Conservation (phyloP, 345 rosid species). For the Hypericum perforatum region DNA sequence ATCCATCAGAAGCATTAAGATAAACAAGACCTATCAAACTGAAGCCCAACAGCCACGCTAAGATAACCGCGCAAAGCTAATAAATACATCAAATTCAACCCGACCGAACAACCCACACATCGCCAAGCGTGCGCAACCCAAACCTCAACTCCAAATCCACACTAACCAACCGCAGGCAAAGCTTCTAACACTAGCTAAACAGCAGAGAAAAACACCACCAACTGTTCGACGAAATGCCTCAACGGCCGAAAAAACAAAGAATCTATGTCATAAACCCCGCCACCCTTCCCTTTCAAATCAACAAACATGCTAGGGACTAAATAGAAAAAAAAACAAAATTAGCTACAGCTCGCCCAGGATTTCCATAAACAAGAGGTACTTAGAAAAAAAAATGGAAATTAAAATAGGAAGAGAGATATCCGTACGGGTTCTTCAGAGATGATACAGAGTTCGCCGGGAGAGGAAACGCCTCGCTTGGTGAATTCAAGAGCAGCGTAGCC, state of each 20-base stretch:
- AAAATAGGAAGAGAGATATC: conserved; percentile 1
- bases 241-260: background rate
- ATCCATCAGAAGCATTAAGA: background rate
- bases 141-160: too few species aligned
- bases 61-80: too few species aligned
- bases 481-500: conserved; percentile 97
- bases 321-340: conserved; percentile 6
- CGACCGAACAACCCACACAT: too few species aligned
- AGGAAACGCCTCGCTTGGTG: conserved; percentile 49
- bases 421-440: conserved; percentile 87
- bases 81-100: too few species aligned
- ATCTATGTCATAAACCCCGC: background rate
- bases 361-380: background rate
- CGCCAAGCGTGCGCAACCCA: too few species aligned
- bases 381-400: background rate
- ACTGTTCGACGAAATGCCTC: too few species aligned
- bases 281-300: background rate
- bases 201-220: too few species aligned
- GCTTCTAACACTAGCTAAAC: too few species aligned
- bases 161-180: too few species aligned
- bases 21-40: background rate
- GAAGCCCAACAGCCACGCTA: too few species aligned
- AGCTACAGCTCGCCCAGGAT: background rate
- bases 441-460: conserved; percentile 85
- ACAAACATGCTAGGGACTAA: background rate